Base-by-base conservation (phyloP, 352 stramenopile genomes). In the Globisporangium parvum region DNA sequence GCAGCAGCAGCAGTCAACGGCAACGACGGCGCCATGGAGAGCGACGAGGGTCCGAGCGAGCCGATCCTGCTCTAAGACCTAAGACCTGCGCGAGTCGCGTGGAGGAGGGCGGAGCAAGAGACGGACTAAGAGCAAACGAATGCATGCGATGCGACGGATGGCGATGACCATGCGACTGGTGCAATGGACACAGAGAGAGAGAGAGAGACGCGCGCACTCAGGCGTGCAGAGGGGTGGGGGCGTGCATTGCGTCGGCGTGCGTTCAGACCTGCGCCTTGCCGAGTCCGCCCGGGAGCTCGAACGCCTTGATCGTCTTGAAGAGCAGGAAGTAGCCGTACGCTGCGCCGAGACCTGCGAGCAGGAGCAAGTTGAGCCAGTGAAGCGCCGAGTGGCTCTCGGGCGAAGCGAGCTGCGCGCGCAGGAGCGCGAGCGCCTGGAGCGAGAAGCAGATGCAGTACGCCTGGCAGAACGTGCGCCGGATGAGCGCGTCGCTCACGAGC, bases 261-360 rank as follows among this genome's bases (percentile, higher is more conserved):
- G 3, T 31, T 81, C 62, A 91, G 35, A 87, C 57, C 23, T 67
- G 33, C 17, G 67, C 65, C 55, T 87, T 88, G 42, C 78, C 67
- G 47, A 75, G 70, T 49, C 75, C 78, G 35, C 55, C 47, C 0
- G 85, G 85, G 24, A 94, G 66, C 59, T 94, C 85, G 50, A 94
- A 94, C 24, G 80, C 81, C 67, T 94, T 94, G 65, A 92, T 91
- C 55, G 85, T 89, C 75, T 89, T 91, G 70, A 91, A 92, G 40
- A 79, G 57, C 33, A 94, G 71, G 53, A 94, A 92, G 67, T 92
- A 92, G 56, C 85, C 81, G 63, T 94, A 94, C 11, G 73, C 77
- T 15, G 62, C 70, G 33, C 81, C 81, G 0, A 94, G 69, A 12
- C 65, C 75, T 17, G 63, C 71, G 2, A 94, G 73, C 44, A 92